Evolutionary conservation across 2,329 filamentous ascomycete species (phyloP).

Genomic region (Colletotrichum coccodes): DNA sequence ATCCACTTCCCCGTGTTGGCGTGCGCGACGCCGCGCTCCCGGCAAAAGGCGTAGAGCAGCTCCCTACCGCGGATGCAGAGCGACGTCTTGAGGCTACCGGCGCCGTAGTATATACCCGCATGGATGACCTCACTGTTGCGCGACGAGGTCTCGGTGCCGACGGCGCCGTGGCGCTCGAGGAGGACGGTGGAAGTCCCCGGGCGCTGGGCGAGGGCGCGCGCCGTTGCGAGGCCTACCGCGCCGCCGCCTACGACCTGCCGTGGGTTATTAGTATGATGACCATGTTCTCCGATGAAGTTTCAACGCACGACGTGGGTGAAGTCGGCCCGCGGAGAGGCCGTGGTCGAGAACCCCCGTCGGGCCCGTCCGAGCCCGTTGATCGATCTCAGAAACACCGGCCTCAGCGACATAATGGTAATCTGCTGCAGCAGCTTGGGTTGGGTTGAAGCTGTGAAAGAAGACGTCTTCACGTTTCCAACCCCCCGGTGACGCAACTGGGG

Average conservation of each 20-base stretch:
- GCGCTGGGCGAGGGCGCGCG: slow-evolving; percentile 75
- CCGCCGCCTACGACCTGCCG: slow-evolving; percentile 66
- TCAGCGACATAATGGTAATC: slow-evolving; percentile 6
- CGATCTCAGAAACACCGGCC: not conserved
- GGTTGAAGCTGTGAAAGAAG: not conserved
- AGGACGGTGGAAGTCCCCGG: slow-evolving; percentile 75
- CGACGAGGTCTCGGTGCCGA: slow-evolving; percentile 88
- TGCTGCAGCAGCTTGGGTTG: not conserved
- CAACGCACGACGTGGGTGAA: slow-evolving; percentile 57
- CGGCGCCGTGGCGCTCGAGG: slow-evolving; percentile 79
- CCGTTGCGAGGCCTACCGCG: slow-evolving; percentile 83
- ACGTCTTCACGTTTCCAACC: slow-evolving; percentile 4
- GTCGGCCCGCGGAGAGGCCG: slow-evolving; percentile 46
- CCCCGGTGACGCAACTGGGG: slow-evolving; percentile 21
- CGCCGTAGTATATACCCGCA: slow-evolving; percentile 91
- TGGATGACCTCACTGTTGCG: slow-evolving; percentile 98
- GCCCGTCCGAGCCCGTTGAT: not conserved
- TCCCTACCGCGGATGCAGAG: slow-evolving; percentile 84
- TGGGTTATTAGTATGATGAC: not conserved
- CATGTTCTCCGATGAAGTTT: not conserved
- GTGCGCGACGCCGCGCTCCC: slow-evolving; percentile 73
- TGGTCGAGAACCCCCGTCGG: slow-evolving; percentile 46
- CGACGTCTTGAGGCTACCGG: slow-evolving; percentile 78
- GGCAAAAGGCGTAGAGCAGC: slow-evolving; percentile 83
- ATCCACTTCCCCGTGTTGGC: slow-evolving; percentile 91